Percentiles rank a stretch among this genome's conserved stretches.
Conservation (phyloP, 176 grass and related monocot species). For the Triticum monococcum region DNA sequence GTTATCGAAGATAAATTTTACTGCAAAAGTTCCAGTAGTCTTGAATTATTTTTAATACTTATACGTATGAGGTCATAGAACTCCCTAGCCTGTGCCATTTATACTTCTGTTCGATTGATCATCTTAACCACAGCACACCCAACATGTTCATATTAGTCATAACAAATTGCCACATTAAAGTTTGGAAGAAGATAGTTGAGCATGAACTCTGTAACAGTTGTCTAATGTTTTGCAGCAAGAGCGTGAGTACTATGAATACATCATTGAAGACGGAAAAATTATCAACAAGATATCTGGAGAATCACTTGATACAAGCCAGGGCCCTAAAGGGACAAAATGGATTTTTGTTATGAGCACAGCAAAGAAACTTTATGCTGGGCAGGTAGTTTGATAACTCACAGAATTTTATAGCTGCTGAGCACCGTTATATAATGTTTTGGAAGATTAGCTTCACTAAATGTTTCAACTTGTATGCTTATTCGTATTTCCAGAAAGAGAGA, state of each 20-base stretch:
- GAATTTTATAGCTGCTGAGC: not conserved
- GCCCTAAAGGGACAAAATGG: slow-evolving; percentile 72
- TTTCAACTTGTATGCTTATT: slow-evolving; percentile 16
- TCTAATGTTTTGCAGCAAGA: slow-evolving; percentile 61
- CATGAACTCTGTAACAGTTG: not conserved
- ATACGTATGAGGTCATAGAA: not conserved
- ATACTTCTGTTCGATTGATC: not conserved
- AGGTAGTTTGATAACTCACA: slow-evolving; percentile 44
- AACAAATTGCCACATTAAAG: not conserved
- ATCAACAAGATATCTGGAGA: slow-evolving; percentile 57
- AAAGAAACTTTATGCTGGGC: slow-evolving; percentile 70
- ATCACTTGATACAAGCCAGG: slow-evolving; percentile 58
- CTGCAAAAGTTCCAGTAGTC: not conserved
- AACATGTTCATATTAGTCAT: not conserved
- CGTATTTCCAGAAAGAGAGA: slow-evolving; percentile 67
- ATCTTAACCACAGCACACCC: not conserved
- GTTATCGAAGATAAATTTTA: not conserved
- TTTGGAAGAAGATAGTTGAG: not conserved
- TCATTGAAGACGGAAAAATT: slow-evolving; percentile 47
- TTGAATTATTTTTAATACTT: not conserved
- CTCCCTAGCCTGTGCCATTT: not conserved
- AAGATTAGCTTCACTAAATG: not conserved
- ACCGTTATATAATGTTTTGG: slow-evolving; percentile 1
- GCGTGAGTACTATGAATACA: slow-evolving; percentile 72
- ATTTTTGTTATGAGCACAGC: slow-evolving; percentile 94